Conservation (phyloP, 2,329 filamentous ascomycete species). For the Nemania diffusa region DNA sequence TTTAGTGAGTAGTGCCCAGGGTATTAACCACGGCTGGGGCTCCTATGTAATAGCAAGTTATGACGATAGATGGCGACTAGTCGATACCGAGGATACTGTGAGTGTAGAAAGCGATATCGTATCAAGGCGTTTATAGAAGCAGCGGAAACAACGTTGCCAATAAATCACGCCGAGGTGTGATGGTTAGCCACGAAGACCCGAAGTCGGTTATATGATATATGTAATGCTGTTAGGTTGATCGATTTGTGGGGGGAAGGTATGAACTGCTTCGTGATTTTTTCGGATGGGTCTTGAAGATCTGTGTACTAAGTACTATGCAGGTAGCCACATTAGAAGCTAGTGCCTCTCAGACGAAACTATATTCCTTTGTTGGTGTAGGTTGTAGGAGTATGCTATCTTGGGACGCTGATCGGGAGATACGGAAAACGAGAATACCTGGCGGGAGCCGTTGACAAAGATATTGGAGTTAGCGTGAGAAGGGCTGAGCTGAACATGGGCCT, state of each 20-base stretch:
- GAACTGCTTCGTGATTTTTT: constrained; percentile 40
- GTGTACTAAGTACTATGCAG: constrained; percentile 39
- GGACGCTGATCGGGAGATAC: constrained; percentile 40
- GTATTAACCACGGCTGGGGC: neutral
- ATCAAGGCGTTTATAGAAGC: constrained; percentile 10
- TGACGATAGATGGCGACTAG: neutral
- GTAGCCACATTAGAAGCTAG: constrained; percentile 45
- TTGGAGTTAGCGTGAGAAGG: constrained; percentile 41
- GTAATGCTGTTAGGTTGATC: constrained; percentile 42
- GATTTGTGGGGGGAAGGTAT: constrained; percentile 29
- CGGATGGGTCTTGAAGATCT: constrained; percentile 35
- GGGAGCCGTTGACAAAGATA: constrained; percentile 35
- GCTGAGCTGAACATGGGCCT: constrained; percentile 42
- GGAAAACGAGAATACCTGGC: constrained; percentile 39
- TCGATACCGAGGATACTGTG: neutral
- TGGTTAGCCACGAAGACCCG: neutral
- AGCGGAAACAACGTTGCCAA: neutral
- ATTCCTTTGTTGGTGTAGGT: constrained; percentile 47
- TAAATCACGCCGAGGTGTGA: neutral
- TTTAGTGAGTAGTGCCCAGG: neutral
- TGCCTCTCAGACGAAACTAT: constrained; percentile 44
- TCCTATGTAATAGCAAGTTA: neutral
- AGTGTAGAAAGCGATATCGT: neutral
- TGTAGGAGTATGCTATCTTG: constrained; percentile 45
- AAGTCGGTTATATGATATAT: constrained; percentile 46